A percentile compares a stretch with the other conserved stretches of the same genome.
Evolutionary conservation across 1,284 basidiomycete genomes (phyloP).

Genomic region (Ustanciosporium gigantosporum): DNA sequence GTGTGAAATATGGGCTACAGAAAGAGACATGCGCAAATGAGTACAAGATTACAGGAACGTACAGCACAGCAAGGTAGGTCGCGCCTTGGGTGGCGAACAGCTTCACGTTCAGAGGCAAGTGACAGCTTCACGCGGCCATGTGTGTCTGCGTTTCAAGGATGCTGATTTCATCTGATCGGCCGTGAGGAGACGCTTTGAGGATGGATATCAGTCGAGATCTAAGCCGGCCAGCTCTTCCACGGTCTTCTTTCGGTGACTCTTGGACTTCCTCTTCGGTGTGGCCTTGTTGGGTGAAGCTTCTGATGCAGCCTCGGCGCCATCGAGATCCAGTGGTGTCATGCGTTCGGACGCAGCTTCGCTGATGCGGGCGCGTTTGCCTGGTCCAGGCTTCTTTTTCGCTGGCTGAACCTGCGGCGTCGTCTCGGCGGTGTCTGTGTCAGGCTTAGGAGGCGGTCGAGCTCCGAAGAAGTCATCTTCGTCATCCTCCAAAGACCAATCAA

Average conservation of each 20-base stretch:
- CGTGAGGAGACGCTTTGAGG: too few species aligned
- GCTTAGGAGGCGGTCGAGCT: constrained; percentile 37
- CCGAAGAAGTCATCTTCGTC: constrained; percentile 61
- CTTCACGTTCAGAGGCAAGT: too few species aligned
- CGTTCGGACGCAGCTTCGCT: constrained; percentile 28
- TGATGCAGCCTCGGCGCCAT: constrained; percentile 7
- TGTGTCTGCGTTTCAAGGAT: too few species aligned
- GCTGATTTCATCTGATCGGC: too few species aligned
- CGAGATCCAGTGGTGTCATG: constrained; percentile 26
- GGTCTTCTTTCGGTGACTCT: constrained; percentile 44
- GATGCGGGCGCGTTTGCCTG: constrained; percentile 14
- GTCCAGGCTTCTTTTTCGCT: constrained; percentile 21
- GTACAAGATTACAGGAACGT: too few species aligned
- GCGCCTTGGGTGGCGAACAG: too few species aligned
- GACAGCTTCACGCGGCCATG: too few species aligned
- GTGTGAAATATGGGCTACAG: too few species aligned
- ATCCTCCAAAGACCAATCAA: constrained; percentile 55
- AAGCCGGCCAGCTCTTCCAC: constrained; percentile 38
- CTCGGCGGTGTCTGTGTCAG: constrained; percentile 39
- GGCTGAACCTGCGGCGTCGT: constrained; percentile 29
- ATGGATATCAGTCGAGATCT: too few species aligned
- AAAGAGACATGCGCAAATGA: too few species aligned
- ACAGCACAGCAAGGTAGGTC: too few species aligned
- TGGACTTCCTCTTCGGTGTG: constrained; percentile 31
- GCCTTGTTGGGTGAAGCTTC: constrained; percentile 3